Percentiles rank a stretch among this genome's conserved stretches.
Evolutionary conservation across 495 filamentous ascomycete genomes (phyloP).

Genomic region (Penicillium psychrofluorescens): DNA sequence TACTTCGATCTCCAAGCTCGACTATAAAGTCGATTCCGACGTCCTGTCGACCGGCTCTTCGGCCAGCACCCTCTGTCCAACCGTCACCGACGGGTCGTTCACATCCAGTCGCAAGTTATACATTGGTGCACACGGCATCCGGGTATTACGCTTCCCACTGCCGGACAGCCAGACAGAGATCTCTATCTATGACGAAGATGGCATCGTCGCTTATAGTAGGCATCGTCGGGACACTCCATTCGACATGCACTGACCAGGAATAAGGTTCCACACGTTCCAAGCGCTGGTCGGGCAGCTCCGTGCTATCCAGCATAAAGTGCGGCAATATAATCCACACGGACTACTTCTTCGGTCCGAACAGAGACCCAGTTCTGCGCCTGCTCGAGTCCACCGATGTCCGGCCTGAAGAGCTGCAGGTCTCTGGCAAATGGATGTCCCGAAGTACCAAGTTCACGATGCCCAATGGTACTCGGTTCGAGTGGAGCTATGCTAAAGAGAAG

Average conservation of each 20-base stretch:
- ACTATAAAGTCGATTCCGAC: constrained; percentile 5
- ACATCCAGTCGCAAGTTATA: constrained; percentile 21
- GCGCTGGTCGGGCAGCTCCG: constrained; percentile 34
- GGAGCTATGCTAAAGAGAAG: constrained; percentile 36
- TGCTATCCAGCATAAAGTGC: constrained; percentile 15
- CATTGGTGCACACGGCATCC: constrained; percentile 39
- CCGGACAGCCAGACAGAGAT: constrained; percentile 36
- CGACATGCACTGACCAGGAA: too few relatives aligned
- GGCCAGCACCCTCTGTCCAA: constrained; percentile 4
- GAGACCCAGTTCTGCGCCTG: constrained; percentile 19
- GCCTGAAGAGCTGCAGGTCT: constrained; percentile 3
- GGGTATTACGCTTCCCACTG: constrained; percentile 33
- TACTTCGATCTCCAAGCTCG: constrained; percentile 3
- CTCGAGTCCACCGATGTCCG: constrained; percentile 8
- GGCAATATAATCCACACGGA: constrained; percentile 31
- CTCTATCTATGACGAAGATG: constrained; percentile 31
- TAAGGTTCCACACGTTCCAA: constrained; percentile 30
- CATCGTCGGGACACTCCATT: too few relatives aligned
- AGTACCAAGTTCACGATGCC: constrained; percentile 27
- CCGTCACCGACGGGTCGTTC: constrained; percentile 4
- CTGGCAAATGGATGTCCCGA: constrained; percentile 27
- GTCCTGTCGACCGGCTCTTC: constrained; percentile 2
- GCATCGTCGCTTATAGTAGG: constrained; percentile 20
- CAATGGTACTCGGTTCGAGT: constrained; percentile 34
- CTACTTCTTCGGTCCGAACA: constrained; percentile 44